phyloP scores from a whole-genome alignment of 2,329 filamentous ascomycete genomes.

The Aureobasidium sp. region DNA sequence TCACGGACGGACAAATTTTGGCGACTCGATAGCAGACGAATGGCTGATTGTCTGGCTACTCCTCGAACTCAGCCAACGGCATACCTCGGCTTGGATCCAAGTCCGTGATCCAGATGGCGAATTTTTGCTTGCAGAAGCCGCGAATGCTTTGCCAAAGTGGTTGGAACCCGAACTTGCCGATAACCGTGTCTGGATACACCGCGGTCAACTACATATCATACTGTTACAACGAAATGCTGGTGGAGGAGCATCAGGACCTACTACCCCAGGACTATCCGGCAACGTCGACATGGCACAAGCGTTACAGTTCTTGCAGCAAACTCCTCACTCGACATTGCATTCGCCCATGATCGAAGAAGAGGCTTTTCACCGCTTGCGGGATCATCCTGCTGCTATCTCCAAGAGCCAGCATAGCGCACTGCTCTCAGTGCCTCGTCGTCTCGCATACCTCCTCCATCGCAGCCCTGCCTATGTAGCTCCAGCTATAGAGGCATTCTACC shows the following conservation, averaged over 20 bases:
- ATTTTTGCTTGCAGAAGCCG: slow-evolving; percentile 89
- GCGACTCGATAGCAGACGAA: slow-evolving; percentile 93
- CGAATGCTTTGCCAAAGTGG: slow-evolving; percentile 80
- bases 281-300: slow-evolving; percentile 57
- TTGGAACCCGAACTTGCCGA: slow-evolving; percentile 82
- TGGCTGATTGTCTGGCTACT: slow-evolving; percentile 93
- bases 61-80: slow-evolving; percentile 66
- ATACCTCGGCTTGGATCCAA: slow-evolving; percentile 69
- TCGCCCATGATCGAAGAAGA: slow-evolving; percentile 73
- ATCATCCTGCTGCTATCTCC: slow-evolving; percentile 69
- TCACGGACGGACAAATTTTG: slow-evolving; percentile 72
- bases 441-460: slow-evolving; percentile 70
- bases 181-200: slow-evolving; percentile 82
- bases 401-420: slow-evolving; percentile 68
- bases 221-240: slow-evolving; percentile 32
- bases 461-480: slow-evolving; percentile 70
- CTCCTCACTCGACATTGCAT: slow-evolving; percentile 53
- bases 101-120: slow-evolving; percentile 86
- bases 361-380: slow-evolving; percentile 78
- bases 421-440: slow-evolving; percentile 67
- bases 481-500: slow-evolving; percentile 84
- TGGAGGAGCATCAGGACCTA: neutral
- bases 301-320: slow-evolving; percentile 48
- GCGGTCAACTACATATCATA: slow-evolving; percentile 67
- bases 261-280: slow-evolving; percentile 19